Conservation (phyloP, 768 basidiomycete species). For the Symmetrospora coprosmae region DNA sequence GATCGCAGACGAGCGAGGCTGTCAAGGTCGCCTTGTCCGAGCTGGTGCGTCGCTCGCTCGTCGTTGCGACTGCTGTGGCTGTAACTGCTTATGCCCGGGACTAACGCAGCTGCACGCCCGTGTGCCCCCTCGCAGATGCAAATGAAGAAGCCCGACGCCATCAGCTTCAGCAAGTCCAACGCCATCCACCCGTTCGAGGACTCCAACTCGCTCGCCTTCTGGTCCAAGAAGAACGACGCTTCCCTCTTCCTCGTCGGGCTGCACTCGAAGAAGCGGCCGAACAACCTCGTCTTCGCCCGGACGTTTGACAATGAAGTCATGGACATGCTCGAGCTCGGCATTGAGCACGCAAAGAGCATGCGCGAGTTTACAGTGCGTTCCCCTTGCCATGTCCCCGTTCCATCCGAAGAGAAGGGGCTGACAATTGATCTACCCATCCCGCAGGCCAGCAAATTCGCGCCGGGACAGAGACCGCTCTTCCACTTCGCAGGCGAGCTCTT, state of each 20-base stretch:
- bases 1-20: conserved; percentile 68
- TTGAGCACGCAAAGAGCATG: conserved; percentile 68
- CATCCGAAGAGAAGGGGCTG: too few species aligned
- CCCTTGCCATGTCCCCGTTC: too few species aligned
- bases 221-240: conserved; percentile 85
- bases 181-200: conserved; percentile 77
- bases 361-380: conserved; percentile 60
- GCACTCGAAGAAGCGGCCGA: conserved; percentile 83
- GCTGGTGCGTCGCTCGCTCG: conserved; percentile 47
- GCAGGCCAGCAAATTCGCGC: conserved; percentile 73
- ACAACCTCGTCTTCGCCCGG: conserved; percentile 67
- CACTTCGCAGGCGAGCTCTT: conserved; percentile 93
- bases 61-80: not conserved
- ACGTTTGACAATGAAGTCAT: conserved; percentile 73
- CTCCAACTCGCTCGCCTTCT: conserved; percentile 70
- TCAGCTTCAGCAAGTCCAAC: conserved; percentile 92
- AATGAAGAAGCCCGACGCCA: conserved; percentile 75
- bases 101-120: not conserved
- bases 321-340: conserved; percentile 90
- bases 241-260: conserved; percentile 78
- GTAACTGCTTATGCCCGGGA: not conserved
- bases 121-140: conserved; percentile 60
- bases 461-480: conserved; percentile 79
- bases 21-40: conserved; percentile 74
- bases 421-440: too few species aligned